phyloP scores from a whole-genome alignment of 805 yeast genomes.

The Candida odintsovae region DNA sequence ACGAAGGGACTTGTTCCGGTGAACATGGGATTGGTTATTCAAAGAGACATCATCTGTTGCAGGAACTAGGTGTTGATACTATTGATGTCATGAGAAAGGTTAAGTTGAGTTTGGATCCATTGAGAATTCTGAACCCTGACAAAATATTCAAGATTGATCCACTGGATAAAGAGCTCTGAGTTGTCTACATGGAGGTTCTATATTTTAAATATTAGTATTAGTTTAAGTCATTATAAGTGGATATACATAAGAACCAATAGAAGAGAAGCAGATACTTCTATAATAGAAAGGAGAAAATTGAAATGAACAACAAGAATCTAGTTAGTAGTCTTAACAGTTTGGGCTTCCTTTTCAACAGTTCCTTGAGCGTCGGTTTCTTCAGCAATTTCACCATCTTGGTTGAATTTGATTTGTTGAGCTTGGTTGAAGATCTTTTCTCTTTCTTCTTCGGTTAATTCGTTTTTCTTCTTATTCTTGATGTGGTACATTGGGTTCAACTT shows the following conservation, averaged over 20 bases:
- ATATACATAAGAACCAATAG: neutral
- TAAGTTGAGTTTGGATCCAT: conserved; percentile 69
- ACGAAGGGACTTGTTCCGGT: conserved; percentile 82
- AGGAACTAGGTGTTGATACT: conserved; percentile 63
- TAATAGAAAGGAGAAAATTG: neutral
- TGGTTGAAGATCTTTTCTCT: conserved; percentile 44
- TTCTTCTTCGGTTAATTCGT: conserved; percentile 48
- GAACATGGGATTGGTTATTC: conserved; percentile 84
- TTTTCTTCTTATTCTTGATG: conserved; percentile 61
- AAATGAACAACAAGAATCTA: neutral
- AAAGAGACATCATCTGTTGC: conserved; percentile 52
- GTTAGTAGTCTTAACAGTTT: neutral
- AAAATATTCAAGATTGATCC: conserved; percentile 70
- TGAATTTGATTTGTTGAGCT: conserved; percentile 33
- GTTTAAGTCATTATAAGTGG: neutral
- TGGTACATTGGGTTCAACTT: conserved; percentile 68
- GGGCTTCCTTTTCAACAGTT: neutral
- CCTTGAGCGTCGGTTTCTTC: neutral
- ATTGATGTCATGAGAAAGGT: conserved; percentile 67
- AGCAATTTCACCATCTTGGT: conserved; percentile 28
- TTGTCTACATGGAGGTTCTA: neutral
- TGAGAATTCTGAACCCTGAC: conserved; percentile 70
- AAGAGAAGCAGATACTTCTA: too few relatives aligned
- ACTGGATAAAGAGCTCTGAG: conserved; percentile 3
- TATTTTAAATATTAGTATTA: neutral